Percentiles rank a stretch among this genome's conserved stretches.
Evolutionary conservation across 345 rosid species (phyloP).

Genomic region (Carallia brachiata): DNA sequence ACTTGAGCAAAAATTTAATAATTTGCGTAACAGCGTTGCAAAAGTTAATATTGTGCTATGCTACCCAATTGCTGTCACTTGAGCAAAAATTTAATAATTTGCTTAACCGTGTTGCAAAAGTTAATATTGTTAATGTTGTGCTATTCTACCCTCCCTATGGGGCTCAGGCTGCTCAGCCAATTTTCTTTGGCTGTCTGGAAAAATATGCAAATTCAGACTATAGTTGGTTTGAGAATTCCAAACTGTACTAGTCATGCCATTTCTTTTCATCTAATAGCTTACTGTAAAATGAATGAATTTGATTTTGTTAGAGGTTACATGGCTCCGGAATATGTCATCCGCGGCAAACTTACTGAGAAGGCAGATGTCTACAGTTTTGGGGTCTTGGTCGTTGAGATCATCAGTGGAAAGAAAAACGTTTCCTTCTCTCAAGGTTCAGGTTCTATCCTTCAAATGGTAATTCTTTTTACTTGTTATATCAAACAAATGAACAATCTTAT

Average conservation of each 20-base stretch:
- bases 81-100: no score
- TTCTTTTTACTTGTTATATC: background rate
- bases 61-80: background rate
- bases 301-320: slow-evolving; percentile 64
- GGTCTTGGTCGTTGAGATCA: slow-evolving; percentile 66
- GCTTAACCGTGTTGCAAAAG: no score
- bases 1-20: no score
- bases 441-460: slow-evolving; percentile 64
- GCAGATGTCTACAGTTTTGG: slow-evolving; percentile 88
- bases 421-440: slow-evolving; percentile 34
- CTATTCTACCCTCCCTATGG: no score
- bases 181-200: no score
- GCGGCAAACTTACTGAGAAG: slow-evolving; percentile 77
- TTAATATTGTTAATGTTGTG: no score
- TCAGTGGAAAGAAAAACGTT: slow-evolving; percentile 57
- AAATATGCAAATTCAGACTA: no score
- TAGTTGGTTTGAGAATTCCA: background rate
- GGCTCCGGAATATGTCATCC: slow-evolving; percentile 85
- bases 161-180: no score
- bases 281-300: background rate
- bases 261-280: background rate
- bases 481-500: background rate
- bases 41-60: no score
- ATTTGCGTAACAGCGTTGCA: no score
- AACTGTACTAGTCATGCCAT: background rate